Percentiles rank a stretch among this genome's conserved stretches.
Evolutionary conservation across 2,329 filamentous ascomycete genomes (phyloP).

Genomic region (Sclerotinia sclerotiorum): DNA sequence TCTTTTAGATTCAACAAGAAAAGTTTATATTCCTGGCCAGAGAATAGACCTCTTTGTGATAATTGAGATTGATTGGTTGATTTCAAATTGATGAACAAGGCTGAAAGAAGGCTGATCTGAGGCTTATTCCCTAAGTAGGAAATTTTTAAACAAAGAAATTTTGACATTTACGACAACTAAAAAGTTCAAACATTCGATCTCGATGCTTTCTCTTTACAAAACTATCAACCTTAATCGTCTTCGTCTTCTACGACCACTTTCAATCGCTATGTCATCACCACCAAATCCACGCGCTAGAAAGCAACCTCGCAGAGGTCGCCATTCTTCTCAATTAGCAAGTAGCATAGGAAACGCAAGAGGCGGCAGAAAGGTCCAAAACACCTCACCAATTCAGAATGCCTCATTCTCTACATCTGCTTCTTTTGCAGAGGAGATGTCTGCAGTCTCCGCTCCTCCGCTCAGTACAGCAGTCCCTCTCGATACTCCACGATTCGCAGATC

Average conservation of each 20-base stretch:
- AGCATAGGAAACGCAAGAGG: constrained; percentile 2
- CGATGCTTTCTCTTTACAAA: constrained; percentile 6
- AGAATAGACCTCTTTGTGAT: background rate
- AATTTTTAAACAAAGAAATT: constrained; percentile 12
- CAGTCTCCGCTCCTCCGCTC: constrained; percentile 42
- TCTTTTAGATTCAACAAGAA: background rate
- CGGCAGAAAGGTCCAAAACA: background rate
- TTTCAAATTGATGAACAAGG: background rate
- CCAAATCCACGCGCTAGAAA: constrained; percentile 15
- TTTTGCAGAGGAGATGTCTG: constrained; percentile 18
- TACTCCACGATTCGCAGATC: constrained; percentile 49
- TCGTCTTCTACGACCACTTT: background rate
- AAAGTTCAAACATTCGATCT: background rate
- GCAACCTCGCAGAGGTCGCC: constrained; percentile 13
- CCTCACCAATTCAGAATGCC: constrained; percentile 3
- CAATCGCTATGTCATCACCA: constrained; percentile 12
- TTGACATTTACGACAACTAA: background rate
- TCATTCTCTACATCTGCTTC: constrained; percentile 9
- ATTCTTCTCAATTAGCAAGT: constrained; percentile 11
- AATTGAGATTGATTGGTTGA: background rate
- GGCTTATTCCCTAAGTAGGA: background rate
- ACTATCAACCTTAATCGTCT: constrained; percentile 6
- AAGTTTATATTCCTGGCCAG: background rate
- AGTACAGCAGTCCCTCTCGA: constrained; percentile 45
- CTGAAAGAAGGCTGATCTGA: constrained; percentile 11